Base-by-base conservation (phyloP, 176 grass and related monocot genomes). In the Olyra latifolia region DNA sequence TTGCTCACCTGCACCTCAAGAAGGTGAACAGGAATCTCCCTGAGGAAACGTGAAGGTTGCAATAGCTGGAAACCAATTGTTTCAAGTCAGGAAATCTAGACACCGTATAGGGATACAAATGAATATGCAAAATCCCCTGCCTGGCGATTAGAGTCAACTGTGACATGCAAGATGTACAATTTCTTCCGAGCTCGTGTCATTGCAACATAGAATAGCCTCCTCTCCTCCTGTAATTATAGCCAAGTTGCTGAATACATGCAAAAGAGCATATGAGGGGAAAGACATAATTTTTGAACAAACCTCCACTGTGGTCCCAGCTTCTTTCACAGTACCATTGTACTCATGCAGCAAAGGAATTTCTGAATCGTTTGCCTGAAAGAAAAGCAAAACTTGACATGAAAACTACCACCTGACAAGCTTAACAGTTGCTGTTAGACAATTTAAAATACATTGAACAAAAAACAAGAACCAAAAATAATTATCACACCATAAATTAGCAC, bases 311-410 rank as follows among this genome's bases (percentile, higher is more conserved):
- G 64, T 58, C 64, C 85, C 84, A 81, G 75, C 74, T 85, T 85
- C 78, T 84, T 88, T 92, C 65, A 86, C 75, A 39, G 58, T 62
- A 29, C 91, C 89, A 85, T 89, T 92, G 82, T 85, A 88, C 22
- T 97, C 91, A 78, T 98, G 91, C 85, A 98, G 85, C 59, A 98
- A 87, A 74, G 95, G 95, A 88, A 94, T 94, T 80, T 98, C 95
- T 66, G 88, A 92, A 68, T 94, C 95, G 30, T 98, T 98, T 79
- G 89, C 89, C 95, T 98, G 76, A 67, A 60, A 19, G 49, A 84
- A 43, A 83, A 62, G 59, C 38, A 83, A 82, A 60, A 24, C 30
- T 59, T 52, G 14, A 41, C 35, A 53, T 74, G 15, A 75, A 67
- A 84, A 63, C 48, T 43, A 41, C 35, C 68, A 6, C 47, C 64